These are phyloP conservation scores for Mycena metata DNA, from an alignment of 768 basidiomycete genomes.

Conservation along the genomic window DNA sequence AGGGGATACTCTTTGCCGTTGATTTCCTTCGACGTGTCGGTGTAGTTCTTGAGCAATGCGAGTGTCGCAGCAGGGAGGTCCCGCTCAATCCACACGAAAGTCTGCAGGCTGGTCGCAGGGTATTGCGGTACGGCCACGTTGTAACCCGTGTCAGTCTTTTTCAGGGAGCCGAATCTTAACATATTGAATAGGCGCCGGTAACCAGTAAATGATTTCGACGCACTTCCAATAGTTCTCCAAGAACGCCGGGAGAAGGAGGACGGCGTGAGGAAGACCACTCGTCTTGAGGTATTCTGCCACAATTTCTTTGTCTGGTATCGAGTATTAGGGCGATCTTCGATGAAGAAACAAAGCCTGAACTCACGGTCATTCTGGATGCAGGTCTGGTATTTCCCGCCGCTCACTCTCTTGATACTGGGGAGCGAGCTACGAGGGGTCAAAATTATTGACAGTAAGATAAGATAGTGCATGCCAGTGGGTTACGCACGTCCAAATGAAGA, in stretches of 20 bases:
- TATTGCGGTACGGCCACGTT: neutral
- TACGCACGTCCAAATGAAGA: too few species aligned
- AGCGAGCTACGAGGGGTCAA: too few species aligned
- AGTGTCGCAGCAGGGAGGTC: neutral
- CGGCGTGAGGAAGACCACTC: neutral
- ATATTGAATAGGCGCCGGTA: neutral
- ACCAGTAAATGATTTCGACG: neutral
- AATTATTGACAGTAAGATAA: too few species aligned
- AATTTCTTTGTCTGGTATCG: too few species aligned
- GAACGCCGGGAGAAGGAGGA: neutral
- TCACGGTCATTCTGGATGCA: too few species aligned
- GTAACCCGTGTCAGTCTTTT: neutral
- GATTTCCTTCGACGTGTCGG: neutral
- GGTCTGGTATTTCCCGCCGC: too few species aligned
- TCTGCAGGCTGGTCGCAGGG: neutral
- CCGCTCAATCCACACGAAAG: neutral
- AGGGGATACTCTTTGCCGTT: conserved; percentile 7
- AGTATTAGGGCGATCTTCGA: too few species aligned
- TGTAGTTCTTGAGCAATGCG: conserved; percentile 3
- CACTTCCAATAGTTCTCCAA: neutral
- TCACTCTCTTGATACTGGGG: too few species aligned
- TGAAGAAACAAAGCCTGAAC: too few species aligned
- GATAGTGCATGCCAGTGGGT: too few species aligned
- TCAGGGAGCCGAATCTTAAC: neutral
- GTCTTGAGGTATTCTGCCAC: too few species aligned